Percentiles rank a stretch among this genome's conserved stretches.
Conservation (phyloP, 495 filamentous ascomycete genomes). For the Pseudevernia furfuracea region DNA sequence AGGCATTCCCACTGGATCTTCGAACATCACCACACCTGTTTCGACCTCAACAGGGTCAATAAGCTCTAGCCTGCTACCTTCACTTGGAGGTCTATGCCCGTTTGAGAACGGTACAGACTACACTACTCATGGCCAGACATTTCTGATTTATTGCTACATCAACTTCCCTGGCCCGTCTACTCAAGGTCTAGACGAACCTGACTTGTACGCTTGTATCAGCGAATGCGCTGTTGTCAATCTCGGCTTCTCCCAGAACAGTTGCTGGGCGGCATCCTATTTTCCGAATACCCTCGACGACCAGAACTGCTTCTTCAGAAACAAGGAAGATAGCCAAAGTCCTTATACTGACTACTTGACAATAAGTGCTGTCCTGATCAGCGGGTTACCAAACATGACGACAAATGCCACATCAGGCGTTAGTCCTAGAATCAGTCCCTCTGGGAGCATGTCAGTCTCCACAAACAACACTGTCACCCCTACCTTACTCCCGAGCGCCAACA, state of each 20-base stretch:
- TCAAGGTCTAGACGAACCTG: slow-evolving; percentile 12
- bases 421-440: background rate
- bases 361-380: slow-evolving; percentile 11
- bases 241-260: slow-evolving; percentile 18
- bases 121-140: slow-evolving; percentile 16
- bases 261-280: slow-evolving; percentile 15
- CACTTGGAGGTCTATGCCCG: slow-evolving; percentile 11
- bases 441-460: background rate
- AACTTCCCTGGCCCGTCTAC: slow-evolving; percentile 14
- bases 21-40: background rate
- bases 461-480: background rate
- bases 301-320: slow-evolving; percentile 15
- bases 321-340: background rate
- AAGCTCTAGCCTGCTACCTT: background rate
- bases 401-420: background rate
- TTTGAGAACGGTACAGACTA: slow-evolving; percentile 14
- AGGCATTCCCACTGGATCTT: background rate
- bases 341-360: slow-evolving; percentile 1
- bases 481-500: background rate
- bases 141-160: slow-evolving; percentile 10
- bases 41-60: background rate
- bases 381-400: background rate
- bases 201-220: slow-evolving; percentile 15
- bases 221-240: slow-evolving; percentile 14
- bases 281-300: background rate